These are phyloP conservation scores for Patellifolia procumbens DNA, from an alignment of 179 eudicot genomes.

Conservation along the genomic window DNA sequence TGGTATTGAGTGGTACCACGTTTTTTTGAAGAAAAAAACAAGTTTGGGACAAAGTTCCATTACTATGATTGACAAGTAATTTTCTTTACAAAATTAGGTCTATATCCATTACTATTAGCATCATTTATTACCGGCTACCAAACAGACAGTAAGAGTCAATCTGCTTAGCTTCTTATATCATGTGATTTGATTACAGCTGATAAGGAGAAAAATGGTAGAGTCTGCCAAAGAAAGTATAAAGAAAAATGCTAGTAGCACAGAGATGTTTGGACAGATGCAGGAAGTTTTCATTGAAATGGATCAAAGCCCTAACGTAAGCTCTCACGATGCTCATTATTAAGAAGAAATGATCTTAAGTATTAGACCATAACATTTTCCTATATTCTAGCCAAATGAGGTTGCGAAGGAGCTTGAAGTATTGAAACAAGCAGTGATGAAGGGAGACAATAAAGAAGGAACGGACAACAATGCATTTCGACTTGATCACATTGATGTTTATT, in stretches of 20 bases:
- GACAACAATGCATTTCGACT: constrained; percentile 41
- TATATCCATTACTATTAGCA: too few relatives aligned
- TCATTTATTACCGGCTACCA: too few relatives aligned
- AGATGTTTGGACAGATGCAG: constrained; percentile 71
- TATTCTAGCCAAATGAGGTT: constrained; percentile 43
- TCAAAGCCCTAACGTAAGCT: constrained; percentile 54
- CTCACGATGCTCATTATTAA: background rate
- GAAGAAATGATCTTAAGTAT: background rate
- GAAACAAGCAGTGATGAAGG: constrained; percentile 59
- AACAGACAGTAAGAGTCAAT: background rate
- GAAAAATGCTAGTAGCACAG: constrained; percentile 48
- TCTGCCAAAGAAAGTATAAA: constrained; percentile 68
- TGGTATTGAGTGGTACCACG: too few relatives aligned
- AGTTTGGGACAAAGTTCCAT: too few relatives aligned
- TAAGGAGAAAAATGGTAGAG: constrained; percentile 62
- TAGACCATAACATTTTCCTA: background rate
- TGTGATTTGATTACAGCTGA: constrained; percentile 39
- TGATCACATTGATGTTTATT: constrained; percentile 59
- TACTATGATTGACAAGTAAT: too few relatives aligned
- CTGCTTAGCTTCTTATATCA: constrained; percentile 11
- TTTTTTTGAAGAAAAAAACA: too few relatives aligned
- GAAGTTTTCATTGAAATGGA: constrained; percentile 71
- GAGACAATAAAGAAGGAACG: constrained; percentile 33
- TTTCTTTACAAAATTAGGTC: too few relatives aligned
- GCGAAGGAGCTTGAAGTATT: constrained; percentile 55